Base-by-base conservation (phyloP, 352 stramenopile genomes). In the Pythium oligandrum region DNA sequence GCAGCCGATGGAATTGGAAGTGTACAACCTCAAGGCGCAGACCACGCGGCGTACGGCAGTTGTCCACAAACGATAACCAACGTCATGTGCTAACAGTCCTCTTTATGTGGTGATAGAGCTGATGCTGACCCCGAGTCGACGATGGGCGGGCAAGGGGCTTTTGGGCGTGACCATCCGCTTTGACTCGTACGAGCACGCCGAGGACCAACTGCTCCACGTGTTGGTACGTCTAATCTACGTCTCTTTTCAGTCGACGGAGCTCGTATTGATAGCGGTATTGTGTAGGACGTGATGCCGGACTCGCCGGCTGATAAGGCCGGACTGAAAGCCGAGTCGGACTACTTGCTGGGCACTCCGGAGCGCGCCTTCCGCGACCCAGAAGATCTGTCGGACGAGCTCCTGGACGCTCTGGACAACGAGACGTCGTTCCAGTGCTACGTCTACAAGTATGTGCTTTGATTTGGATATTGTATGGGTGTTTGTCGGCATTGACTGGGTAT, bases 81-180 rank as follows among this genome's bases (percentile, higher is more conserved):
- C 17, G 17, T 26, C 17, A 26, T 26, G 17, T 26, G 17, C 17
- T 26, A 26, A 26, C 17, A 26, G 0, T 26, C 17, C 17, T 26
- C 17, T 26, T 26, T 26, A 48, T 17, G 32, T 11, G 40, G 40
- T 34, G 17, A 37, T 51, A 87, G 80, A 87, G 32, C 49, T 95
- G 49, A 64, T 72, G 48, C 68, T 99, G n/a, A 96, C 80, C 26
- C 96, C 96, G 7, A 94, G 77, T n/a, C 80, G 90, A 31, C 78
- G 84, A 26, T 98, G 95, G 96, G 80, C 83, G 26, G 96, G 96
- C 38, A 96, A 97, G 52, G 96, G 96, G 6, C 75, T 99, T 10
- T 69, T 99, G 4, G 96, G 96, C 32, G 94, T 99, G 10, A 98
- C 96, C 11, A 98, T 99, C 57, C 91, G 95, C 43, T 96, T 99